These are phyloP conservation scores for Saussurea involucrata DNA, from an alignment of 129 eudicot genomes.

Conservation along the genomic window DNA sequence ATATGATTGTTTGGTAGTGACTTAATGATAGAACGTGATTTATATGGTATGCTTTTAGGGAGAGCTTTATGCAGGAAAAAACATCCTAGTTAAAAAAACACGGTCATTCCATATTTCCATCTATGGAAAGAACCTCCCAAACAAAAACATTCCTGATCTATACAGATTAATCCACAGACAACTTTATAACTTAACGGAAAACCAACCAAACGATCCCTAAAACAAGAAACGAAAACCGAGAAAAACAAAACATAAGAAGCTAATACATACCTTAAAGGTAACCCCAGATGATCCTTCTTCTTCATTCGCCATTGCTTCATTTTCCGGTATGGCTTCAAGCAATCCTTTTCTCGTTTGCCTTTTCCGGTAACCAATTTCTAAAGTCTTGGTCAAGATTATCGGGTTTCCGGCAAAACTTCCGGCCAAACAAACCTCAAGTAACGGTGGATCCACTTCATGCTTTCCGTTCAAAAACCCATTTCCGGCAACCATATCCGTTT, in stretches of 20 bases:
- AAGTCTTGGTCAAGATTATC: slow-evolving; percentile 58
- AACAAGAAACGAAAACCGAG: not conserved
- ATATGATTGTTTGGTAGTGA: too few species aligned
- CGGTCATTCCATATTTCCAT: too few species aligned
- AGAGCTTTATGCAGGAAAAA: too few species aligned
- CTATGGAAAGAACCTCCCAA: too few species aligned
- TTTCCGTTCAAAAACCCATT: slow-evolving; percentile 49
- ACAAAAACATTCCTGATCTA: too few species aligned
- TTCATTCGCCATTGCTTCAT: slow-evolving; percentile 42
- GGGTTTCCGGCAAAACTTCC: slow-evolving; percentile 73
- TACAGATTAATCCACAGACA: too few species aligned
- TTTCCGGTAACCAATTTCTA: slow-evolving; percentile 45
- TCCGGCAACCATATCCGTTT: slow-evolving; percentile 44
- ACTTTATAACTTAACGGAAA: not conserved
- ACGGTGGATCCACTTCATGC: slow-evolving; percentile 41
- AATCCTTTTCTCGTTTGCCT: slow-evolving; percentile 54
- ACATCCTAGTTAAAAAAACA: too few species aligned
- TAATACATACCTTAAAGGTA: slow-evolving; percentile 52
- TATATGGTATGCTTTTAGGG: too few species aligned
- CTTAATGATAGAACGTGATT: too few species aligned
- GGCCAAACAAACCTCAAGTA: slow-evolving; percentile 77
- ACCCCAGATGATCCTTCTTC: slow-evolving; percentile 36
- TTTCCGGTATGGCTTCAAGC: slow-evolving; percentile 79
- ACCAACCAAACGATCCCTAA: not conserved
- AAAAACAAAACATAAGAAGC: not conserved